A percentile compares a stretch with the other conserved stretches of the same genome.
These are phyloP conservation scores for Penicillium silybi DNA, from an alignment of 495 filamentous ascomycete species.

Conservation along the genomic window DNA sequence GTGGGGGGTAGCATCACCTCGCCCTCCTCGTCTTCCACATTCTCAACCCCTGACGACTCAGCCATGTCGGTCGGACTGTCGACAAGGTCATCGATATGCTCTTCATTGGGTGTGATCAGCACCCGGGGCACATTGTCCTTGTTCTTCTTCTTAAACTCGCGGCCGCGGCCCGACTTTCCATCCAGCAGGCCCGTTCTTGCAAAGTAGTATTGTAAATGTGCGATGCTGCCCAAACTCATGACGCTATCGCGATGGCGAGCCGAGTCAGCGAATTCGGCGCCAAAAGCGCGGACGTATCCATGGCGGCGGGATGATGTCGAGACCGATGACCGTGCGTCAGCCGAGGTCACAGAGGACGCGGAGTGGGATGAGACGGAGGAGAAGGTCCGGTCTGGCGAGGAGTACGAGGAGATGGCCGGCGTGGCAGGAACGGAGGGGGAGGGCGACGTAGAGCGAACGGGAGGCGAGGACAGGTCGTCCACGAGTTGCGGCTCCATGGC, in stretches of 20 bases:
- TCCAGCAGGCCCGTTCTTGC: conserved; percentile 90
- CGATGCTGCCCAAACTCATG: conserved; percentile 92
- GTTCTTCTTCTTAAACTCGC: conserved; percentile 61
- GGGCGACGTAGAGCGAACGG: conserved; percentile 50
- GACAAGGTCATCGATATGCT: conserved; percentile 39
- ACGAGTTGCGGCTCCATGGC: conserved; percentile 31
- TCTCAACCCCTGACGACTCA: conserved; percentile 43
- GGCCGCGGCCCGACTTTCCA: conserved; percentile 83
- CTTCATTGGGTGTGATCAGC: conserved; percentile 41
- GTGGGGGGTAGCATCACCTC: conserved; percentile 87
- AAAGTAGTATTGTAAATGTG: conserved; percentile 97
- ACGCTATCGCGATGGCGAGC: conserved; percentile 88
- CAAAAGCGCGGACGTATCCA: conserved; percentile 88
- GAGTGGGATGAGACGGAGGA: conserved; percentile 74
- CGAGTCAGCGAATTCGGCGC: conserved; percentile 85
- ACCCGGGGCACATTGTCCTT: conserved; percentile 36
- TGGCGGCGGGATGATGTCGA: conserved; percentile 60
- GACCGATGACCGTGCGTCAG: conserved; percentile 49
- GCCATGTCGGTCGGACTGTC: conserved; percentile 51
- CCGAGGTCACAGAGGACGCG: conserved; percentile 57
- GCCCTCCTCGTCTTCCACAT: conserved; percentile 56
- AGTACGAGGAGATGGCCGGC: conserved; percentile 59
- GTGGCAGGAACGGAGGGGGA: conserved; percentile 57
- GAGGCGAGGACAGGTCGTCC: conserved; percentile 25
- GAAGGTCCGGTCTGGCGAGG: conserved; percentile 65